Base-by-base conservation (phyloP, 345 rosid species). In the Hibiscus trionum region DNA sequence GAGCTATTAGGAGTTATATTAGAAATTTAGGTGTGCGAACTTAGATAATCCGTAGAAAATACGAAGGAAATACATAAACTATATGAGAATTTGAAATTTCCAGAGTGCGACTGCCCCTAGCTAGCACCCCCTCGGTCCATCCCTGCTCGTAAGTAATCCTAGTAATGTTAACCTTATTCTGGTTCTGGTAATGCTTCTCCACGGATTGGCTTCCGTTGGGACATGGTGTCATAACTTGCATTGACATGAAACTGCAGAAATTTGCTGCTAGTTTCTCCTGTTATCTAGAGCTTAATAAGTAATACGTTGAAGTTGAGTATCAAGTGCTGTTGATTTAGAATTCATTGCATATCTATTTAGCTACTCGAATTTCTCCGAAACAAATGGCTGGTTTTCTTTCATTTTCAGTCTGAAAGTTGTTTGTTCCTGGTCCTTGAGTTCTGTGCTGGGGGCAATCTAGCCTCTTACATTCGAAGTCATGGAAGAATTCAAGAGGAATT, bases 371-470 rank as follows among this genome's bases (percentile, higher is more conserved):
- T 65, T 73, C 3, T 4, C 3, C 49, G 10, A 47, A 70, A 66
- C 7, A 27, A 15, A 26, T 56, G 61, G 35, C 58, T 64, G 29
- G 59, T 50, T 68, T 52, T 14, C 72, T 72, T 65, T 12, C 17
- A 29, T 70, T 27, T n/a, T 66, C 79, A 91, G 89, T 87, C 75
- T 62, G 82, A 75, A 46, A 79, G 71, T 71, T 81, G 79, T 75
- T 19, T 84, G 42, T 68, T 77, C 72, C 75, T 87, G 73, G 84
- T 86, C 42, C 5, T 88, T 73, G 97, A 87, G 71, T 91, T 83
- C 70, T 88, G 94, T 71, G 73, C 68, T 31, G 86, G 90, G 16
- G 97, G 94, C 58, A 78, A 79, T 60, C 77, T 91, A 19, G 82
- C 90, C 10, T 85, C 87, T 12, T 88, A 85, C 65, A 76, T 88